phyloP scores from a whole-genome alignment of 2,329 filamentous ascomycete genomes.

The Xylariaceae sp. region DNA sequence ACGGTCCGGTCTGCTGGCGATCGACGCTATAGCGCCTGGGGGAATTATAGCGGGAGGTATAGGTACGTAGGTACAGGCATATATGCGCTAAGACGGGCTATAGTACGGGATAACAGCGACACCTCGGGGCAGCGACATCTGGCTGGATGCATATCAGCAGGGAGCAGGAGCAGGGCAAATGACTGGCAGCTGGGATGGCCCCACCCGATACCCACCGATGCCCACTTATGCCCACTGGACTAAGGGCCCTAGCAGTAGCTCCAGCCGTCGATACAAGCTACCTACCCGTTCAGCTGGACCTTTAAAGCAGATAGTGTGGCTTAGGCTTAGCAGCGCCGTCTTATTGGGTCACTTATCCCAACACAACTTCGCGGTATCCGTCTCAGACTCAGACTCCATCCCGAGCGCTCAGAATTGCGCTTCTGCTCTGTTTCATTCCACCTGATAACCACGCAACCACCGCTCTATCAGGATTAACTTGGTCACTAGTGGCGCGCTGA shows the following conservation, averaged over 20 bases:
- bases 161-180: not conserved
- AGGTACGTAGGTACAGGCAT: not conserved
- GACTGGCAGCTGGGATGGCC: conserved; percentile 17
- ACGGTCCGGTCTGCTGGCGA: too few relatives aligned
- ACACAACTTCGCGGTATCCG: conserved; percentile 19
- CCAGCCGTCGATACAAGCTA: conserved; percentile 1
- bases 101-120: not conserved
- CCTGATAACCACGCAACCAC: conserved; percentile 20
- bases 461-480: conserved; percentile 26
- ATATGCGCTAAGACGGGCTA: not conserved
- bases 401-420: conserved; percentile 14
- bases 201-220: not conserved
- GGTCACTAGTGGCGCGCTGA: conserved; percentile 30
- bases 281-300: conserved; percentile 19
- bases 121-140: not conserved
- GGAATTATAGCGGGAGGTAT: not conserved
- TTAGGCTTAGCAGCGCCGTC: conserved; percentile 9
- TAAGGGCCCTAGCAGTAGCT: not conserved
- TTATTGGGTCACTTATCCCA: conserved; percentile 17
- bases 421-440: conserved; percentile 18
- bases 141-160: conserved; percentile 15
- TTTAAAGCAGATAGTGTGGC: conserved; percentile 14
- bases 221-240: too few relatives aligned
- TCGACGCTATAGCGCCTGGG: too few relatives aligned
- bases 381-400: conserved; percentile 9